Base-by-base conservation (phyloP, 2,329 filamentous ascomycete genomes). In the Macroventuria anomochaeta region DNA sequence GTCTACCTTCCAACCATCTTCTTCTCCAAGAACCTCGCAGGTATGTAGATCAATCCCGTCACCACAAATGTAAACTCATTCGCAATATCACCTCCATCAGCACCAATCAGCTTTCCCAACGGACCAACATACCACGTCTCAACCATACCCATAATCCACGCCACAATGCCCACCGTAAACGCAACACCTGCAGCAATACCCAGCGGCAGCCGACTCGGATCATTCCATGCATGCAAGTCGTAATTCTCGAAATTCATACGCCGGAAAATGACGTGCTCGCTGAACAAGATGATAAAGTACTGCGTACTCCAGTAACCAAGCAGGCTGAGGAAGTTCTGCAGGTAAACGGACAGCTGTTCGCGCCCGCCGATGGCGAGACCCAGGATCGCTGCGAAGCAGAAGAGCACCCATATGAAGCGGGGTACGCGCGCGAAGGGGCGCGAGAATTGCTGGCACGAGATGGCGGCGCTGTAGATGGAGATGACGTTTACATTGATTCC, bases 131-230 rank as follows among this genome's bases (percentile, higher is more conserved):
- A 84, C 79, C 80, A 85, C 0, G 81, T 84, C 71, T 85, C 79
- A 39, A 77, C 77, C 83, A 87, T 86, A 1, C 83, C 84, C 64
- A 86, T 73, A 18, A 83, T 74, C 73, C 81, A 84, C 7, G 71
- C 72, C 5, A 76, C 55, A 2, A 76, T 68, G 5, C 76, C 76
- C 0, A 78, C 54, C 2, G 67, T 61, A 44, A 80, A 76, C 4
- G 76, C 73, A 1, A 67, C 53, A 5, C 71, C 69, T 2, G 71
- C 77, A 6, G 77, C 77, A 39, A 77, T 67, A 7, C 79, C 79
- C 6, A 73, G 49, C 1, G 79, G 79, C 32, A 81, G 63, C 26
- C 71, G 67, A n/a, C 56, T 61, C 0, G 75, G 77, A 34, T 77
- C 70, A 44, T 81, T 79, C 79, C 79, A 81, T 1, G 67, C 77